Evolutionary conservation across 1,284 basidiomycete species (phyloP).

Genomic region (Microbotryum intermedium): DNA sequence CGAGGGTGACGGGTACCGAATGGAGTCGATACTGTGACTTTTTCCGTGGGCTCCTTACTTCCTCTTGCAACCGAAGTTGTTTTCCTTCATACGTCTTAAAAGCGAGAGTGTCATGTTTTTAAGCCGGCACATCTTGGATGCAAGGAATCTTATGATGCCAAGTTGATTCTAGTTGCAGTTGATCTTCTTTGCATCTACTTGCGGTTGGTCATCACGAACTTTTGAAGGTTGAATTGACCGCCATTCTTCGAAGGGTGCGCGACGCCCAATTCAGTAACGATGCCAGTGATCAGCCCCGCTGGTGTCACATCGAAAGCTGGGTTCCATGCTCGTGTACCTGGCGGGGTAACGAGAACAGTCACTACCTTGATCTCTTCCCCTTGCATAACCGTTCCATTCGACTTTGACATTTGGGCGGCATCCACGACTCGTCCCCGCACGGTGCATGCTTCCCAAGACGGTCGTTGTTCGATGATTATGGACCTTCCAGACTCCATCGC

Average conservation of each 20-base stretch:
- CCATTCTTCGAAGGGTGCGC: not conserved
- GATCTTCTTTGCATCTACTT: no score
- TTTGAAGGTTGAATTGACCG: no score
- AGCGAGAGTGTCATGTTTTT: no score
- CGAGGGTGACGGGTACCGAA: no score
- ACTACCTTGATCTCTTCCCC: conserved; percentile 55
- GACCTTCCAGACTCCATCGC: conserved; percentile 59
- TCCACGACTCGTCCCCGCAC: conserved; percentile 54
- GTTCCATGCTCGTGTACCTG: conserved; percentile 61
- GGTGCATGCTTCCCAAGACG: conserved; percentile 72
- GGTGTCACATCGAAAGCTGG: conserved; percentile 91
- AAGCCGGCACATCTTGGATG: no score
- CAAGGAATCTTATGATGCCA: no score
- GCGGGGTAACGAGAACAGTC: conserved; percentile 59
- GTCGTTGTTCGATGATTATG: conserved; percentile 88
- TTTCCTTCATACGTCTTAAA: no score
- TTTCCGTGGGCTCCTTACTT: no score
- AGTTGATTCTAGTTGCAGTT: no score
- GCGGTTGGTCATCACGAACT: no score
- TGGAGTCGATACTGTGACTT: no score
- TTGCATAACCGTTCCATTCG: conserved; percentile 43
- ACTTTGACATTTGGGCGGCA: conserved; percentile 41
- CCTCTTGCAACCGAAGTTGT: no score
- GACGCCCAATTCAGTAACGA: conserved; percentile 37
- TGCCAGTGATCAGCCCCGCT: conserved; percentile 50